These are phyloP conservation scores for Sporothrix brasiliensis DNA, from an alignment of 2,329 filamentous ascomycete species.

Conservation along the genomic window DNA sequence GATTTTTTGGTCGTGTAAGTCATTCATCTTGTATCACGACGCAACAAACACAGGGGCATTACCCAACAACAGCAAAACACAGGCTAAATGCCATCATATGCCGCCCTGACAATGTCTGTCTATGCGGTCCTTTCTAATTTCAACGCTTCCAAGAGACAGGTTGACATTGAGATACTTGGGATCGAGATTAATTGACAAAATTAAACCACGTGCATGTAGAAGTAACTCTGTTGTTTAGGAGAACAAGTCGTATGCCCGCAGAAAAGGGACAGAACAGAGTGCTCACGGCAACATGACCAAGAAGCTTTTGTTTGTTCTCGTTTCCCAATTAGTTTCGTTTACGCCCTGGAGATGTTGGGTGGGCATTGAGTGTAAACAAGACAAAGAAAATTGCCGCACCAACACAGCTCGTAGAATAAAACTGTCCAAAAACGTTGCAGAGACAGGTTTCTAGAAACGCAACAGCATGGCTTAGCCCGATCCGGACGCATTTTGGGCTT, in stretches of 20 bases:
- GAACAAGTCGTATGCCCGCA: no score
- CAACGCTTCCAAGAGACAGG: background rate
- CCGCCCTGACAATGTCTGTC: background rate
- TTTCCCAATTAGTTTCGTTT: background rate
- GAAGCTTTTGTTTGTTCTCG: background rate
- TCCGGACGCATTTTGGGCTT: background rate
- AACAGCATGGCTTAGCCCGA: background rate
- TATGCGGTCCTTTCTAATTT: background rate
- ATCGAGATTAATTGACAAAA: no score
- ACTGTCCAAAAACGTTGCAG: background rate
- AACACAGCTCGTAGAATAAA: background rate
- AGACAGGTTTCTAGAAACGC: background rate
- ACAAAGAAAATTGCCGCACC: slow-evolving; percentile 6
- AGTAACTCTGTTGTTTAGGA: no score
- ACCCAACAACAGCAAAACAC: background rate
- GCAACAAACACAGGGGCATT: background rate
- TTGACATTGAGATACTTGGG: background rate
- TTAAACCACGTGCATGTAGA: no score
- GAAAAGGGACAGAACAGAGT: no score
- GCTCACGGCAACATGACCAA: no score
- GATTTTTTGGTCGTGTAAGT: background rate
- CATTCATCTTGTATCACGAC: background rate
- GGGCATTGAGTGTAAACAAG: background rate
- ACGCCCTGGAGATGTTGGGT: background rate
- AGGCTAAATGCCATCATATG: slow-evolving; percentile 9